A percentile compares a stretch with the other conserved stretches of the same genome.
Evolutionary conservation across 176 grass and related monocot genomes (phyloP).

Genomic region (Canna indica): DNA sequence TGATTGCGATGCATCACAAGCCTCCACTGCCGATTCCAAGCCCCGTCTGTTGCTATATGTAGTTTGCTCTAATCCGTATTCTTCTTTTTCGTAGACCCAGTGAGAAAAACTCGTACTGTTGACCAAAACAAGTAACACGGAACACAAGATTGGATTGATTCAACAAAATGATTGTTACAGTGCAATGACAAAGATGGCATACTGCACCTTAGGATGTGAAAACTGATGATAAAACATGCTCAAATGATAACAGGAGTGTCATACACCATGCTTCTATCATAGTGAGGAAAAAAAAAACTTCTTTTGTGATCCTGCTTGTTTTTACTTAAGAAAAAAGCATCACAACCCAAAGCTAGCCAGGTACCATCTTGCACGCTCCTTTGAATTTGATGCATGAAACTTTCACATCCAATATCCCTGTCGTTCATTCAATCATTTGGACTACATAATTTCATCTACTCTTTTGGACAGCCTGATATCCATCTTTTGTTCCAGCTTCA

Average conservation of each 20-base stretch:
- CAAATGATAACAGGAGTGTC: not conserved
- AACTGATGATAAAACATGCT: no score
- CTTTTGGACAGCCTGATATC: not conserved
- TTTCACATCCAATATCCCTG: not conserved
- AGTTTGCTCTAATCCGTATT: no score
- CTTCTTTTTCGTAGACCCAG: no score
- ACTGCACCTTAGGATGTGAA: not conserved
- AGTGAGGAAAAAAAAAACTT: not conserved
- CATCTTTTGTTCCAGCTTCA: not conserved
- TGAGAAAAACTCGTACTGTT: no score
- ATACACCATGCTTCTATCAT: not conserved
- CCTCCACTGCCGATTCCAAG: not conserved
- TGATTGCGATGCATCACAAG: not conserved
- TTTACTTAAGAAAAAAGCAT: not conserved
- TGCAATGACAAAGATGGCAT: no score
- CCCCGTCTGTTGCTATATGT: no score
- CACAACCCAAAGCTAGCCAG: not conserved
- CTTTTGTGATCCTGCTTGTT: not conserved
- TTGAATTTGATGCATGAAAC: no score
- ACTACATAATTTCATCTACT: not conserved
- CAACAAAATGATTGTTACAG: no score
- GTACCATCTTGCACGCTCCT: not conserved
- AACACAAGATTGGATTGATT: no score
- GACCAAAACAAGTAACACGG: no score
- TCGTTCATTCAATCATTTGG: not conserved